A percentile compares a stretch with the other conserved stretches of the same genome.
phyloP scores from a whole-genome alignment of 129 eudicot species.

The Flaveria brownii region DNA sequence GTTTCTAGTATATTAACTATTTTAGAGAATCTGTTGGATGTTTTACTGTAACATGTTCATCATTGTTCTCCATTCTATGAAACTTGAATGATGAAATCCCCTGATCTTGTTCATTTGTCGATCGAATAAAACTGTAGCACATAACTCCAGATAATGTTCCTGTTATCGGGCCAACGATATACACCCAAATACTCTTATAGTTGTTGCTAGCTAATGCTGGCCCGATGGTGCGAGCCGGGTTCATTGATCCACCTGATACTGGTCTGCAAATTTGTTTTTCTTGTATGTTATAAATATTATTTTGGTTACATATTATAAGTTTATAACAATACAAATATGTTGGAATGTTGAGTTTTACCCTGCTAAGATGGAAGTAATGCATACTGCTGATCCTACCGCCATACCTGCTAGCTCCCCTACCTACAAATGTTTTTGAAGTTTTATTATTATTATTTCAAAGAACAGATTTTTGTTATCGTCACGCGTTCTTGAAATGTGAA shows the following conservation, averaged over 20 bases:
- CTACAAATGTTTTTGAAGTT: conserved; percentile 26
- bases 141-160: conserved; percentile 64
- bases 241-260: conserved; percentile 93
- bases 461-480: neutral
- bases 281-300: neutral
- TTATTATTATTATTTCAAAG: neutral
- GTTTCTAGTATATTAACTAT: neutral
- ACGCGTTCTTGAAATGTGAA: neutral
- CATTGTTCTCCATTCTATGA: conserved; percentile 43
- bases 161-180: conserved; percentile 63
- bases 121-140: conserved; percentile 61
- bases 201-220: conserved; percentile 78
- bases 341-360: conserved; percentile 51
- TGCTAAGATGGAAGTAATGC: conserved; percentile 90
- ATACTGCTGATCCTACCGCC: conserved; percentile 91
- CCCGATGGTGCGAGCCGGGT: conserved; percentile 81
- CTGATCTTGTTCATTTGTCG: conserved; percentile 43
- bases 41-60: conserved; percentile 21
- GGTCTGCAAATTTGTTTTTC: conserved; percentile 46
- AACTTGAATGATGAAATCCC: conserved; percentile 46
- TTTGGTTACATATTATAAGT: neutral
- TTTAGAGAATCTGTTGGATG: conserved; percentile 31
- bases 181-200: conserved; percentile 77
- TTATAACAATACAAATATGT: neutral
- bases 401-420: conserved; percentile 85